Conservation (phyloP, 2,329 filamentous ascomycete species). For the Pestalotiopsis sp. region DNA sequence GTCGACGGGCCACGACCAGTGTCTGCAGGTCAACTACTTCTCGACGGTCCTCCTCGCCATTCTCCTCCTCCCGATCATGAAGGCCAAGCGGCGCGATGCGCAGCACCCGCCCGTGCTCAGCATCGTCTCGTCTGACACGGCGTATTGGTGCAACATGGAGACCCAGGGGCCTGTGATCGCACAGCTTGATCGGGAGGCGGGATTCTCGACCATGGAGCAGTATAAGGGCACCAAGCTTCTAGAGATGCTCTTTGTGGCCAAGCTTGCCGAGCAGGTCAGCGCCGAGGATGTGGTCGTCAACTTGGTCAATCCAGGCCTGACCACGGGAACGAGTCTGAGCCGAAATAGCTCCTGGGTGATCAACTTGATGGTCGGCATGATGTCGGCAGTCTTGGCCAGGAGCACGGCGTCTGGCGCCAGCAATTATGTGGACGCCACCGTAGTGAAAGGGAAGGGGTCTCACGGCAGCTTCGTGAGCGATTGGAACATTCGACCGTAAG, state of each 20-base stretch:
- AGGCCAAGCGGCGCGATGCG: not conserved
- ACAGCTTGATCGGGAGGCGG: constrained; percentile 51
- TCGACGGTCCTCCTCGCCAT: constrained; percentile 11
- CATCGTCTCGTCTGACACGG: constrained; percentile 19
- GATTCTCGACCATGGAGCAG: constrained; percentile 37
- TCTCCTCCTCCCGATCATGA: constrained; percentile 10
- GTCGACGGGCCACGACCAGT: constrained; percentile 9
- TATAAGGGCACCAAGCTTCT: constrained; percentile 28
- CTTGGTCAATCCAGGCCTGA: constrained; percentile 22
- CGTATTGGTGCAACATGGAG: constrained; percentile 11
- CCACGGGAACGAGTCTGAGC: constrained; percentile 15
- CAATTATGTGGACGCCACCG: constrained; percentile 22
- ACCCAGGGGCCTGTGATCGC: constrained; percentile 17
- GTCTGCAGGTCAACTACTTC: constrained; percentile 12
- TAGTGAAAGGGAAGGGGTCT: constrained; percentile 19
- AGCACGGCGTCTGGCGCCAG: not conserved
- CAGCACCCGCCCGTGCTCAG: constrained; percentile 19
- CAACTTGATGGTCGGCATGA: not conserved
- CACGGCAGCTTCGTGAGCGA: constrained; percentile 19
- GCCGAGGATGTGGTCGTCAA: constrained; percentile 23
- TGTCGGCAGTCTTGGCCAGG: not conserved
- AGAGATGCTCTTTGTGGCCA: constrained; percentile 86
- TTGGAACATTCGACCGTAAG: constrained; percentile 20
- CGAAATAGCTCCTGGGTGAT: constrained; percentile 8
- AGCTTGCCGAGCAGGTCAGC: constrained; percentile 41